Conservation (phyloP, 1,284 basidiomycete species). For the Rhizoctonia solani region DNA sequence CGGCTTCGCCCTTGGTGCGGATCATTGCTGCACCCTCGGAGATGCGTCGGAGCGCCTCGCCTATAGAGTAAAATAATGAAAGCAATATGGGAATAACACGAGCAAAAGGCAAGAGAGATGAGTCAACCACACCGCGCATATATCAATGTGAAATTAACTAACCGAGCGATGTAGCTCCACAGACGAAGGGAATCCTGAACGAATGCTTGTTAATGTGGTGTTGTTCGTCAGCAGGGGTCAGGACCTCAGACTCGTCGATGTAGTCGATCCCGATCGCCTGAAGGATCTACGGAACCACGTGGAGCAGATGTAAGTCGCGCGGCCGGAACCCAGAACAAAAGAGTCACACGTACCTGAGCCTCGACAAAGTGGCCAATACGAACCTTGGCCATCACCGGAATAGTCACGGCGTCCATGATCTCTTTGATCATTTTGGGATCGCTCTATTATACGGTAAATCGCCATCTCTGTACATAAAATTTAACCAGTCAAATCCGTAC, state of each 20-base stretch:
- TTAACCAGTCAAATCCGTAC: constrained; percentile 50
- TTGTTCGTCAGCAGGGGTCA: constrained; percentile 94
- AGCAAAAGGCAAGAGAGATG: no score
- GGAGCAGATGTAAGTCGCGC: constrained; percentile 15
- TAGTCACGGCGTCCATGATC: constrained; percentile 89
- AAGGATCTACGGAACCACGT: constrained; percentile 65
- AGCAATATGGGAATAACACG: no score
- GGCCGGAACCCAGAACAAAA: constrained; percentile 22
- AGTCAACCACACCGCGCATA: no score
- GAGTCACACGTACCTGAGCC: constrained; percentile 65
- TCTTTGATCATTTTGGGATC: constrained; percentile 97
- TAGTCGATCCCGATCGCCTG: constrained; percentile 97
- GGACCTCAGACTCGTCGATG: constrained; percentile 96
- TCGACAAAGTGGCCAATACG: constrained; percentile 98
- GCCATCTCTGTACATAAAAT: neutral
- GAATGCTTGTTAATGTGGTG: constrained; percentile 81
- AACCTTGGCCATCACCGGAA: constrained; percentile 87
- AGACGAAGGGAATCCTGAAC: constrained; percentile 88
- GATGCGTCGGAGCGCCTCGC: constrained; percentile 92
- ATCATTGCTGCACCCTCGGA: constrained; percentile 98
- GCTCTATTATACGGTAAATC: constrained; percentile 58
- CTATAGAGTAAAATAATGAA: neutral
- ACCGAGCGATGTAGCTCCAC: constrained; percentile 78
- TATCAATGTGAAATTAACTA: constrained; percentile 52
- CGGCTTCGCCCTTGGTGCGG: constrained; percentile 96